Percentiles rank a stretch among this genome's conserved stretches.
These are phyloP conservation scores for Thermochaetoides thermophila DNA, from an alignment of 495 filamentous ascomycete genomes.

Conservation along the genomic window DNA sequence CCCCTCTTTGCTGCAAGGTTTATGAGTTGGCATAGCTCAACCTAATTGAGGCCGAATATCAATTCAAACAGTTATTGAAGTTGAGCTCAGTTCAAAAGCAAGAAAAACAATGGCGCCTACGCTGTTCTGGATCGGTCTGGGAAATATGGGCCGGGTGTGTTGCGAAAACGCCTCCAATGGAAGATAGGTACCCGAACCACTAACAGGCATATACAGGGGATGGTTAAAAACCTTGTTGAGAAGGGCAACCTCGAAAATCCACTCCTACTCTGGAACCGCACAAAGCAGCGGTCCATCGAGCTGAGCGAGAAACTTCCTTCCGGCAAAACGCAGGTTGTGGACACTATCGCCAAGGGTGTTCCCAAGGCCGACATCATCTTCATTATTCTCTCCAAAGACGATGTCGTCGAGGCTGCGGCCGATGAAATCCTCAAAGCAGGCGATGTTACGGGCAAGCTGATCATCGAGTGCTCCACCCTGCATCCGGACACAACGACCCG, in stretches of 20 bases:
- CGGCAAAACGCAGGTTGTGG: constrained; percentile 45
- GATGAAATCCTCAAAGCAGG: constrained; percentile 32
- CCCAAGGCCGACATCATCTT: constrained; percentile 63
- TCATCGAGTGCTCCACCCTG: constrained; percentile 80
- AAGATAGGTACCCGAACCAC: constrained; percentile 1
- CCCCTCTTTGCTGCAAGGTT: too few species aligned
- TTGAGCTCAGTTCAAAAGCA: background rate
- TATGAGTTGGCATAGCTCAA: background rate
- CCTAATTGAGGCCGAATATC: background rate
- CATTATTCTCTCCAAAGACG: constrained; percentile 68
- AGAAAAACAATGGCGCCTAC: constrained; percentile 39
- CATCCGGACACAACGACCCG: constrained; percentile 66
- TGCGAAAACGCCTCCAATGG: too few species aligned
- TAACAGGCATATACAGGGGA: constrained; percentile 42
- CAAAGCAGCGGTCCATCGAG: constrained; percentile 39
- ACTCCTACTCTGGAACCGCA: constrained; percentile 70
- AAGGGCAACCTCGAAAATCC: constrained; percentile 59
- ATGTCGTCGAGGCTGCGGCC: constrained; percentile 46
- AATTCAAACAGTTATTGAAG: background rate
- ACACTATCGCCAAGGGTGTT: constrained; percentile 50
- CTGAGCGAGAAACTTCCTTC: constrained; percentile 38
- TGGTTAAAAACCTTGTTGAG: constrained; percentile 66
- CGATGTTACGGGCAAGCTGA: constrained; percentile 50
- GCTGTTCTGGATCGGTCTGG: constrained; percentile 72
- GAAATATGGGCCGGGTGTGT: constrained; percentile 80